phyloP scores from a whole-genome alignment of 805 yeast species.

The Lipomyces lipofer region DNA sequence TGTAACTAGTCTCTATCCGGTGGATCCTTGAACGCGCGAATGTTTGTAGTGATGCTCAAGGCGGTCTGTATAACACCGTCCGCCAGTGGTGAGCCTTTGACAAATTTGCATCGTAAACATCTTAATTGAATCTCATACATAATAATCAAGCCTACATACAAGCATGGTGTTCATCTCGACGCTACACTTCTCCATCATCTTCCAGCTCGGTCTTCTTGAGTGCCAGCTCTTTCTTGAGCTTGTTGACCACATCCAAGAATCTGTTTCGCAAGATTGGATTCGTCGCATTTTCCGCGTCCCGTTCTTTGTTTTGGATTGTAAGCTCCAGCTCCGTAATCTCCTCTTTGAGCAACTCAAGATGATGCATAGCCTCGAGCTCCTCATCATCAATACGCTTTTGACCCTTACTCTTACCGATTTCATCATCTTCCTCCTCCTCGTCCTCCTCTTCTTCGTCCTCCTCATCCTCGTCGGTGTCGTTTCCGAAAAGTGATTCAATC shows the following conservation, averaged over 20 bases:
- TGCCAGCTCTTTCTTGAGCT: slow-evolving; percentile 79
- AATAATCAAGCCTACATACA: no score
- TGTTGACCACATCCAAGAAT: slow-evolving; percentile 74
- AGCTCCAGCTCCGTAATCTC: slow-evolving; percentile 79
- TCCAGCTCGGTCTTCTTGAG: slow-evolving; percentile 69
- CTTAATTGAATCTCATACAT: no score
- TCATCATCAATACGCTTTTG: slow-evolving; percentile 56
- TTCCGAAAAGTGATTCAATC: slow-evolving; percentile 44
- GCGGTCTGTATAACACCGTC: no score
- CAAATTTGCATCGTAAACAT: no score
- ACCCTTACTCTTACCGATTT: slow-evolving; percentile 54
- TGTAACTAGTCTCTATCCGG: no score
- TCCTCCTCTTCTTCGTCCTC: slow-evolving; percentile 42
- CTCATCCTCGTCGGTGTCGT: slow-evolving; percentile 45
- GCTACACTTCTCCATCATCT: slow-evolving; percentile 22
- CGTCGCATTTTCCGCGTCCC: slow-evolving; percentile 66
- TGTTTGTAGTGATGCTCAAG: no score
- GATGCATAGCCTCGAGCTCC: slow-evolving; percentile 55
- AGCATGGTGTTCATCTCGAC: no score
- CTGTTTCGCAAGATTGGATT: slow-evolving; percentile 86
- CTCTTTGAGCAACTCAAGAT: slow-evolving; percentile 74
- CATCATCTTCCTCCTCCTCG: slow-evolving; percentile 55
- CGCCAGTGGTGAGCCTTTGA: no score
- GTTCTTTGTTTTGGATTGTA: slow-evolving; percentile 73
- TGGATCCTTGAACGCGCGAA: no score